Evolutionary conservation across 305 asterid species (phyloP), one percentile per base, ranked within the genome.

Genomic region (Petunia hybrid): DNA sequence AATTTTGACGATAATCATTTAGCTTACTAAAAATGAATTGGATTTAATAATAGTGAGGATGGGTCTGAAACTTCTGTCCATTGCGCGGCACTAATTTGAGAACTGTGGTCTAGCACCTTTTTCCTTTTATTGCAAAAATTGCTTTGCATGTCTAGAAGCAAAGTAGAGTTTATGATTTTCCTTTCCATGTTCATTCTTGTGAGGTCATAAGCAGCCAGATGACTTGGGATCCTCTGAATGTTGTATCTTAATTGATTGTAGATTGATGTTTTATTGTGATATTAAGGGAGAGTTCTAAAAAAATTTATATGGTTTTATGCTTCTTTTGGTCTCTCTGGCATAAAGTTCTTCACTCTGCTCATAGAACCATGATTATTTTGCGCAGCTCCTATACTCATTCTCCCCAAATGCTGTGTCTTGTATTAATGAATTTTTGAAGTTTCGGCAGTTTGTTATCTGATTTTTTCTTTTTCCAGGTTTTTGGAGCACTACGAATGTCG

Each of bases 401-500:
- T 48, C 77, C 62, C 43, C 12, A 71, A 31, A n/a, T 35, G 45
- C 1, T 13, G 43, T 71, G 36, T 51, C 36, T 73, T 73, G 36
- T 51, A 73, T 73, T 73, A 73, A 36, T 14, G 78, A 48, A 51
- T 22, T 73, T 73, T 62, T 46, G 51, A 64, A 42, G 22, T n/a
- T 3, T 22, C 46, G 12, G 40, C 79, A 73, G 61, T 46, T 45
- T 73, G 80, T 70, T 76, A 68, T 85, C 78, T 86, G 65, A 62
- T 82, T 74, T 76, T 43, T 43, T 53, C 69, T 77, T 74, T 77
- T 74, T 87, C 55, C 88, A 97, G 99, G 99, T 97, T 81, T 97
- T 88, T 88, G 99, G 99, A 82, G 99, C 99, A 78, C 99, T 97
- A 82, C 97, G 99, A 81, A 97, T 97, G 99, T 87, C 99, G n/a